Evolutionary conservation across 306 rosid species (phyloP), one percentile per base, ranked within the genome.

Genomic region (Fagus sylvatica): DNA sequence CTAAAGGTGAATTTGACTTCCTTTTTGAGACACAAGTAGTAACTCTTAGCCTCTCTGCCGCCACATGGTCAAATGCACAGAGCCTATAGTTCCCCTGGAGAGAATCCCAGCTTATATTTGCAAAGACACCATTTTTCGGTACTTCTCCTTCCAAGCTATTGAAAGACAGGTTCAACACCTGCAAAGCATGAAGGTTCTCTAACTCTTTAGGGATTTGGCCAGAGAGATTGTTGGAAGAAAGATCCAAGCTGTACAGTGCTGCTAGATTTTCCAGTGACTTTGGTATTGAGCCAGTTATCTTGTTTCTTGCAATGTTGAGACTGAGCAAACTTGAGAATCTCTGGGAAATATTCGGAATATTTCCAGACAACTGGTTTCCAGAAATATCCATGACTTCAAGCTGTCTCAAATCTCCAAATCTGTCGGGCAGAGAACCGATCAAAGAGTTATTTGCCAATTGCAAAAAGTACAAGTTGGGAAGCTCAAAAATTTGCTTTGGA

Each of bases 71-170:
- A 67, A 68, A 37, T 77, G 83, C 59, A 8, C 89, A 86, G 7
- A 86, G 81, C 33, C 74, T 74, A 54, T 41, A 37, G 74, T 86
- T 86, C 46, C 80, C 87, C 40, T 7, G 78, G 61, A 86, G 73
- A 46, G 80, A 67, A 72, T 74, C 60, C 60, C 28, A 42, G 53
- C 74, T 80, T 49, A 78, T 75, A 80, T 86, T 78, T 62, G 34
- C 49, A 40, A 86, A 86, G 49, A 86, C 64, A 39, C 85, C 85
- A 43, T 78, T 54, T 33, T 2, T 40, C 9, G 85, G 84, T 74
- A 86, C 74, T 42, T 83, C 62, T 10, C 89, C 87, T 75, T 78
- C 89, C 75, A 86, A 75, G 54, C 80, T 61, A 71, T 86, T 86
- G 73, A 75, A 86, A 46, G 89, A 86, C 73, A 86, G 68, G 75